These are phyloP conservation scores for Euphorbia tirucalli DNA, from an alignment of 345 rosid species.

Conservation along the genomic window DNA sequence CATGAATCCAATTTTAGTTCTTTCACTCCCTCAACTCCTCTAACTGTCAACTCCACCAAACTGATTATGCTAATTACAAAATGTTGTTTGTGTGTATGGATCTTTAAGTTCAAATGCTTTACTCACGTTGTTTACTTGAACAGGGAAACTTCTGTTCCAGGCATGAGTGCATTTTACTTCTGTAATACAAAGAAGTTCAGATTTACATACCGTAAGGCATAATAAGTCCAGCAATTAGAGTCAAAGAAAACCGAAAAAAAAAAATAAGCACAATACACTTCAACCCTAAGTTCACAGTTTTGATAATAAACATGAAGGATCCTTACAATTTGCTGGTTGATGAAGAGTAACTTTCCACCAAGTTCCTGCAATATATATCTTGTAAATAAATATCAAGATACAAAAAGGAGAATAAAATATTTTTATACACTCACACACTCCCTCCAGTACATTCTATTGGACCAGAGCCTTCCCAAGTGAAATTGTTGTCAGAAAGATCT, in stretches of 20 bases:
- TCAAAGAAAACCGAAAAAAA: neutral
- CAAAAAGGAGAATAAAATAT: neutral
- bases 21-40: neutral
- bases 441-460: slow-evolving; percentile 51
- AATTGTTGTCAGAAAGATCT: slow-evolving; percentile 76
- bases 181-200: slow-evolving; percentile 32
- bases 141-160: slow-evolving; percentile 65
- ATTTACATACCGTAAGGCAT: neutral
- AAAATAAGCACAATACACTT: neutral
- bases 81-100: neutral
- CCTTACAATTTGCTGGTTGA: slow-evolving; percentile 51
- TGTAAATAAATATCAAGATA: neutral
- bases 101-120: neutral
- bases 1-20: neutral
- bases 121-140: slow-evolving; percentile 49
- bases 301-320: slow-evolving; percentile 6
- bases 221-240: neutral
- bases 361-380: slow-evolving; percentile 47
- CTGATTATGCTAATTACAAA: neutral
- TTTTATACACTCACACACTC: slow-evolving; percentile 54
- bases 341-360: slow-evolving; percentile 68
- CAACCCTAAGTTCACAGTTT: neutral
- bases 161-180: slow-evolving; percentile 53
- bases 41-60: neutral
- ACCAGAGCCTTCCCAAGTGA: slow-evolving; percentile 60